Evolutionary conservation across 345 rosid species (phyloP), one percentile per base, ranked within the genome.

Genomic region (Citrus unshiu): DNA sequence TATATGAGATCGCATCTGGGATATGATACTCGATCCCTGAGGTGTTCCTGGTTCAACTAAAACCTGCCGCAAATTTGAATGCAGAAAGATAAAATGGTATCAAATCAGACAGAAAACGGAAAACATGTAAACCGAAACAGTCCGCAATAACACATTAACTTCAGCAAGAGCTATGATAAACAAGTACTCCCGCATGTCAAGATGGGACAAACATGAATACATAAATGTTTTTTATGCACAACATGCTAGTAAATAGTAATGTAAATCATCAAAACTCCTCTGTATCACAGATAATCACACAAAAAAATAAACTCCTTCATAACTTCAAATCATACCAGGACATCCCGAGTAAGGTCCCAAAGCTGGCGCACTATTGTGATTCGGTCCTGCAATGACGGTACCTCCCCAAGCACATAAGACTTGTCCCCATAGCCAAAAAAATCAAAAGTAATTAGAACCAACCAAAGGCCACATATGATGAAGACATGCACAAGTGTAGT

Each of bases 351-450:
- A 79, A 94, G 98, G 85, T 90, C 91, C 99, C 99, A 96, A 81
- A 96, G 98, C 81, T 94, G 99, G 82, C 97, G 97, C 65, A 92
- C 97, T 40, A 85, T 85, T 2, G 98, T 86, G 80, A 91, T 88
- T 81, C 95, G 92, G 82, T 94, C 98, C 87, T 92, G 86, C 78
- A 93, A 79, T 34, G 98, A 94, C 12, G 99, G 98, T 84, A 95
- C 92, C 90, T 96, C 98, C 71, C 99, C 99, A 77, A 94, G 91
- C 78, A 93, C 98, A 81, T 96, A 93, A 16, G 99, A 94, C 99
- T 97, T 81, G 3, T 83, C 72, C 77, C 75, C 79, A 80, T 62
- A 3, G 77, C 40, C 62, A 64, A 77, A 34, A 77, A 14, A 80
- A 75, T 68, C 68, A 72, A 49, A 24, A 83, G 37, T 68, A 61